Percentiles rank a stretch among this genome's conserved stretches.
Conservation (phyloP, 1,139 yeast genomes). For the Candida tropicalis region DNA sequence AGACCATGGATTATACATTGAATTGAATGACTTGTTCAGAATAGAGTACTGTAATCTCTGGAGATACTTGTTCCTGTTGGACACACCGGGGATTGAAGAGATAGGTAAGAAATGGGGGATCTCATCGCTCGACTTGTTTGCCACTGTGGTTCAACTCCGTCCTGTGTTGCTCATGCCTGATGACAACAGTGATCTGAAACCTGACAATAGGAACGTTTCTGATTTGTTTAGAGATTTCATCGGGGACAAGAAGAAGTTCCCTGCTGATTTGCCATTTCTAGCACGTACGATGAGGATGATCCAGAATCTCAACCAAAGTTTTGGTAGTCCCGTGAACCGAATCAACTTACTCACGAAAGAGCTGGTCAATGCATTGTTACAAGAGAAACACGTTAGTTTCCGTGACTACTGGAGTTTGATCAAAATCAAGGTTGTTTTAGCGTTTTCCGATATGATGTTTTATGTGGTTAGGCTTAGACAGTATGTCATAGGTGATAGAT, state of each 20-base stretch:
- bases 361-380: slow-evolving; percentile 39
- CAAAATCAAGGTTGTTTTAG: slow-evolving; percentile 37
- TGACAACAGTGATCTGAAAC: background rate
- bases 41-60: slow-evolving; percentile 62
- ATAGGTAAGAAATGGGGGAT: slow-evolving; percentile 71
- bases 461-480: slow-evolving; percentile 43
- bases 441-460: slow-evolving; percentile 48
- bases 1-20: slow-evolving; percentile 75
- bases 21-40: slow-evolving; percentile 53
- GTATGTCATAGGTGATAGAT: slow-evolving; percentile 31
- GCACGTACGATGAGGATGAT: slow-evolving; percentile 75
- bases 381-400: slow-evolving; percentile 21
- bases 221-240: slow-evolving; percentile 45
- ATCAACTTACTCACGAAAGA: slow-evolving; percentile 61
- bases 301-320: slow-evolving; percentile 65
- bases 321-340: slow-evolving; percentile 76
- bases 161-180: slow-evolving; percentile 33
- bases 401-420: slow-evolving; percentile 27
- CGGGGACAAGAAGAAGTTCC: slow-evolving; percentile 65
- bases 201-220: slow-evolving; percentile 20
- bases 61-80: slow-evolving; percentile 60
- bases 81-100: slow-evolving; percentile 47
- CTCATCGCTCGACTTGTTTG: slow-evolving; percentile 64
- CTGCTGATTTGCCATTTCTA: slow-evolving; percentile 64
- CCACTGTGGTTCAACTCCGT: slow-evolving; percentile 58